Evolutionary conservation across 2,329 filamentous ascomycete species (phyloP).

Genomic region (Orbilia ellipsospora): DNA sequence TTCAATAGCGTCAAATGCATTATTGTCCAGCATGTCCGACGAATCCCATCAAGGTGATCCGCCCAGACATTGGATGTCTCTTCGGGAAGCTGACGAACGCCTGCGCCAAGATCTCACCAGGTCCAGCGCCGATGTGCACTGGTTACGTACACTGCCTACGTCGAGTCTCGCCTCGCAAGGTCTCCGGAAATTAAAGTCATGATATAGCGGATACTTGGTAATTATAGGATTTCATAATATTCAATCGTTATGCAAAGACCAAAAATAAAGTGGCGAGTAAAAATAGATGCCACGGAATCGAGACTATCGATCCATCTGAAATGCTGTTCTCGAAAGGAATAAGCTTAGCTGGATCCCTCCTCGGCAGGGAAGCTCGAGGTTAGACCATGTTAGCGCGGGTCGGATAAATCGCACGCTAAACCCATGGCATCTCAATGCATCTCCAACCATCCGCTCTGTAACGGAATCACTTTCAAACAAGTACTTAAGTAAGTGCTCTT

Average conservation of each 20-base stretch:
- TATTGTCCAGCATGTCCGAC: too few relatives aligned
- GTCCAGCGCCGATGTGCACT: not conserved
- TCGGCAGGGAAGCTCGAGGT: not conserved
- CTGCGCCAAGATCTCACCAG: constrained; percentile 1
- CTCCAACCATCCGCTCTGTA: too few relatives aligned
- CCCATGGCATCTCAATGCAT: too few relatives aligned
- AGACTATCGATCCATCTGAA: too few relatives aligned
- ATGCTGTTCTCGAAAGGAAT: not conserved
- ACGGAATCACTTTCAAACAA: too few relatives aligned
- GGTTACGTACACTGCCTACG: constrained; percentile 26
- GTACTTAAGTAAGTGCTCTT: too few relatives aligned
- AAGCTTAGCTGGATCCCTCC: not conserved
- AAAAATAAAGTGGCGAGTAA: too few relatives aligned
- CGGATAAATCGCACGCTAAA: too few relatives aligned
- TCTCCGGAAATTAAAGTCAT: constrained; percentile 32
- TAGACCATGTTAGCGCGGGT: too few relatives aligned
- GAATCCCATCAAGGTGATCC: too few relatives aligned
- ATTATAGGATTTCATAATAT: not conserved
- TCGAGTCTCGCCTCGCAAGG: not conserved
- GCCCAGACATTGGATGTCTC: not conserved
- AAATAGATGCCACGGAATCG: constrained; percentile 1
- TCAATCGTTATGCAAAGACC: not conserved
- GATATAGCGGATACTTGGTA: not conserved
- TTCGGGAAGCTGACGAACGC: constrained; percentile 30
- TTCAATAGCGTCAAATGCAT: too few relatives aligned